Conservation (phyloP, 2,329 filamentous ascomycete genomes). For the Aschersonia sp. region DNA sequence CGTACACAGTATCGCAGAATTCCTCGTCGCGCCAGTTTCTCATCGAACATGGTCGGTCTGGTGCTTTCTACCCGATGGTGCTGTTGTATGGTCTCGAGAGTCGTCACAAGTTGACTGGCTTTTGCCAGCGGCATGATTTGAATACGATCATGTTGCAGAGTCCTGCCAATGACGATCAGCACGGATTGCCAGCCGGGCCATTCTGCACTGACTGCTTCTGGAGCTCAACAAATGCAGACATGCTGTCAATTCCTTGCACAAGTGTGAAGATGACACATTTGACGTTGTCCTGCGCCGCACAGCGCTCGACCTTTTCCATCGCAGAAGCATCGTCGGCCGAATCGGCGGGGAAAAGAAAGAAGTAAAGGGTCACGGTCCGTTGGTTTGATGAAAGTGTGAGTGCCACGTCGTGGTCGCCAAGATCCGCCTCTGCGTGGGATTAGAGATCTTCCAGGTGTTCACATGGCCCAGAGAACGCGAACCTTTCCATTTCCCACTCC, state of each 20-base stretch:
- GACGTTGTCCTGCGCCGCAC: conserved; percentile 22
- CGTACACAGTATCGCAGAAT: conserved; percentile 10
- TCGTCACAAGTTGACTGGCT: conserved; percentile 17
- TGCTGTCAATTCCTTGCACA: conserved; percentile 16
- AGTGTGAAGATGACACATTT: conserved; percentile 30
- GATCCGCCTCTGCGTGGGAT: conserved; percentile 19
- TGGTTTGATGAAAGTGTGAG: conserved; percentile 15
- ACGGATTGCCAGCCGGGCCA: neutral
- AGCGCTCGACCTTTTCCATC: conserved; percentile 21
- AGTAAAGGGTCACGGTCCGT: conserved; percentile 14
- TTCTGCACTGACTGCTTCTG: conserved; percentile 25
- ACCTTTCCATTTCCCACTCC: neutral
- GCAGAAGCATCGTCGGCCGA: conserved; percentile 2
- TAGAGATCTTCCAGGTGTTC: neutral
- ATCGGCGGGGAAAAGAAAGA: conserved; percentile 23
- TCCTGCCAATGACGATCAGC: conserved; percentile 10
- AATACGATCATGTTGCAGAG: conserved; percentile 17
- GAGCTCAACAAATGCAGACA: conserved; percentile 23
- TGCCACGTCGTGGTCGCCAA: conserved; percentile 30
- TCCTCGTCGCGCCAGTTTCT: neutral
- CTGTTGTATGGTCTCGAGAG: conserved; percentile 22
- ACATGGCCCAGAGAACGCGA: neutral
- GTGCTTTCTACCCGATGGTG: conserved; percentile 6
- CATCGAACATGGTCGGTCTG: neutral
- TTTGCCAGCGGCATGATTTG: conserved; percentile 28